phyloP scores from a whole-genome alignment of 768 basidiomycete species.

The Boletus tomentosulus region DNA sequence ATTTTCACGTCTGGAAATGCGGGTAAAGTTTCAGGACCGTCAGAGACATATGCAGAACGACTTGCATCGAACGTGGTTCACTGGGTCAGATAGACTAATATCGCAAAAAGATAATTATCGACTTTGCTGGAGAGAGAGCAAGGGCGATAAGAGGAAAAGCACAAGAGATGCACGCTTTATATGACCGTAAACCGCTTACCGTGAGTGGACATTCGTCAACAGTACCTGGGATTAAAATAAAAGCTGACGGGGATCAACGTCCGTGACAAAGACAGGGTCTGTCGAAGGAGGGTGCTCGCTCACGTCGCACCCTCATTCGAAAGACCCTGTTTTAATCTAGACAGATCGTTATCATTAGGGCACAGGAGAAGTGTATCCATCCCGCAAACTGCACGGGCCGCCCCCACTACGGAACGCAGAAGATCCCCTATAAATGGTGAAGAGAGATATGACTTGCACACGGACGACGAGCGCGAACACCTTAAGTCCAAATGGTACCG shows the following conservation, averaged over 20 bases:
- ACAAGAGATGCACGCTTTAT: conserved; percentile 1
- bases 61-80: not conserved
- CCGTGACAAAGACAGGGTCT: not conserved
- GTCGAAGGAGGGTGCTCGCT: not conserved
- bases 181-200: not conserved
- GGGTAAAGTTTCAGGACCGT: no score
- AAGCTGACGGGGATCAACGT: conserved; percentile 1
- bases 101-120: not conserved
- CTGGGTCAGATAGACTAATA: not conserved
- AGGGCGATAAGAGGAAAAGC: not conserved
- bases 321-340: not conserved
- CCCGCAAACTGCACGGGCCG: not conserved
- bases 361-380: not conserved
- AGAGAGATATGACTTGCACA: not conserved
- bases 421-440: conserved; percentile 7
- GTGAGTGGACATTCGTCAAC: not conserved
- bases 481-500: conserved; percentile 9
- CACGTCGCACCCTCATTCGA: not conserved
- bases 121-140: not conserved
- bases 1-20: not conserved
- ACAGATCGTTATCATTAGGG: not conserved
- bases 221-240: not conserved
- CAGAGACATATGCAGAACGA: not conserved
- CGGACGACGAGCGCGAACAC: not conserved
- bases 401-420: not conserved